Percentiles rank a stretch among this genome's conserved stretches.
Conservation (phyloP, 768 basidiomycete species). For the Postia placenta region DNA sequence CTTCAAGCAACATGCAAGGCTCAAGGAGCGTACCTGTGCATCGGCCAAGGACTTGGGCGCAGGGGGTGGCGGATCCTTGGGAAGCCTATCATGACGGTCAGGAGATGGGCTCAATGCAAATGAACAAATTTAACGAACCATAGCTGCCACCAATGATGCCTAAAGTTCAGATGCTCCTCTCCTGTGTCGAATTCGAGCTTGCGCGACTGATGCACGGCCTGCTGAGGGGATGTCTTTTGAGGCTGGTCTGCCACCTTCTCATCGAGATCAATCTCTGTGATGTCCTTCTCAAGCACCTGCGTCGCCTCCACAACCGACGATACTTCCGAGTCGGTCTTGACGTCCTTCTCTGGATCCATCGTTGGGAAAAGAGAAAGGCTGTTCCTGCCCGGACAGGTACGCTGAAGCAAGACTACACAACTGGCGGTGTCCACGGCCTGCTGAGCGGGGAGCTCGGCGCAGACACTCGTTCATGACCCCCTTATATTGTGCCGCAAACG, state of each 20-base stretch:
- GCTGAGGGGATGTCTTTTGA: background rate
- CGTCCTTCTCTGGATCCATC: slow-evolving; percentile 1
- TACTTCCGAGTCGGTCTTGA: background rate
- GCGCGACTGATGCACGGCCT: slow-evolving; percentile 2
- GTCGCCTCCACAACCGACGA: slow-evolving; percentile 4
- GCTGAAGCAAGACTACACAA: no score
- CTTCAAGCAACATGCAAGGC: background rate
- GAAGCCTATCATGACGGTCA: slow-evolving; percentile 37
- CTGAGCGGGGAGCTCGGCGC: background rate
- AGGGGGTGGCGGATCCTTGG: slow-evolving; percentile 50
- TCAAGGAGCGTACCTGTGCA: slow-evolving; percentile 42
- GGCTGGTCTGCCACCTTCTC: background rate
- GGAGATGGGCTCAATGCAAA: background rate
- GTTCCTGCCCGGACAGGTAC: no score
- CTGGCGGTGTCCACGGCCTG: no score
- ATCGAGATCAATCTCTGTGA: slow-evolving; percentile 5
- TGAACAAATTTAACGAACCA: slow-evolving; percentile 33
- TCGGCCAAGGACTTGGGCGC: slow-evolving; percentile 50
- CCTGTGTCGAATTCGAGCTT: slow-evolving; percentile 23
- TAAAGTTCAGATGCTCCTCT: slow-evolving; percentile 30
- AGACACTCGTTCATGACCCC: background rate
- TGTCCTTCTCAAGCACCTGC: slow-evolving; percentile 12
- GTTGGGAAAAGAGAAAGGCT: background rate
- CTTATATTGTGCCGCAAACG: background rate
- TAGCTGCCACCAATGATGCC: slow-evolving; percentile 48